These are phyloP conservation scores for Poa pratensis DNA, from an alignment of 176 grass and related monocot genomes.

Conservation along the genomic window DNA sequence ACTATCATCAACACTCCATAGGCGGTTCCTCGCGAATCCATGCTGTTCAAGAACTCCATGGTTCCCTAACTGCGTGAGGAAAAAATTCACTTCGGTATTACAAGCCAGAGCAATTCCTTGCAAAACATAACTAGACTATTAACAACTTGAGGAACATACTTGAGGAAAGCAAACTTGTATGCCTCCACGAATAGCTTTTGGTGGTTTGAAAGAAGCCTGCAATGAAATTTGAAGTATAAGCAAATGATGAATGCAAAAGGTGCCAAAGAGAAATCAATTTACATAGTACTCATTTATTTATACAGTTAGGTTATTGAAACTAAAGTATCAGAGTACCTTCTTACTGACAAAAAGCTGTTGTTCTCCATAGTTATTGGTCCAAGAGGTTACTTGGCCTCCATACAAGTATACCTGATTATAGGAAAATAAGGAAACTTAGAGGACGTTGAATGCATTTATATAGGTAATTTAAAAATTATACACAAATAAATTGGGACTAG, in stretches of 20 bases:
- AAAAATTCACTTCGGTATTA: slow-evolving; percentile 18
- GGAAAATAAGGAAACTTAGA: slow-evolving; percentile 1
- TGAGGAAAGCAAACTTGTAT: slow-evolving; percentile 83
- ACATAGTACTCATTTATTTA: neutral
- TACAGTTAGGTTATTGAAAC: neutral
- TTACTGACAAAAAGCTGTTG: slow-evolving; percentile 67
- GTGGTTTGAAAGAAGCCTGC: slow-evolving; percentile 71
- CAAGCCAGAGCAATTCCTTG: neutral
- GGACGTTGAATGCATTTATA: neutral
- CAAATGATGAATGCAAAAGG: neutral
- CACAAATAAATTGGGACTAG: neutral
- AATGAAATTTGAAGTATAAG: slow-evolving; percentile 4
- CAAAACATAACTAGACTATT: slow-evolving; percentile 25
- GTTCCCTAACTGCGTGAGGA: slow-evolving; percentile 63
- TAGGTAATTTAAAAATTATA: neutral
- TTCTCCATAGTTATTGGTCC: slow-evolving; percentile 53
- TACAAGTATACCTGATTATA: slow-evolving; percentile 58
- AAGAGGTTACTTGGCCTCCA: slow-evolving; percentile 65
- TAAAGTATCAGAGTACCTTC: slow-evolving; percentile 52
- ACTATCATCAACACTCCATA: slow-evolving; percentile 70
- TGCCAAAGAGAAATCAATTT: neutral
- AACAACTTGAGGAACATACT: slow-evolving; percentile 37
- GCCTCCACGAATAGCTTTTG: slow-evolving; percentile 74
- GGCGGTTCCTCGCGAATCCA: slow-evolving; percentile 77
- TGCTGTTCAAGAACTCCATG: slow-evolving; percentile 68